phyloP scores from a whole-genome alignment of 2,329 filamentous ascomycete species.

The Curvularia verruculosa region DNA sequence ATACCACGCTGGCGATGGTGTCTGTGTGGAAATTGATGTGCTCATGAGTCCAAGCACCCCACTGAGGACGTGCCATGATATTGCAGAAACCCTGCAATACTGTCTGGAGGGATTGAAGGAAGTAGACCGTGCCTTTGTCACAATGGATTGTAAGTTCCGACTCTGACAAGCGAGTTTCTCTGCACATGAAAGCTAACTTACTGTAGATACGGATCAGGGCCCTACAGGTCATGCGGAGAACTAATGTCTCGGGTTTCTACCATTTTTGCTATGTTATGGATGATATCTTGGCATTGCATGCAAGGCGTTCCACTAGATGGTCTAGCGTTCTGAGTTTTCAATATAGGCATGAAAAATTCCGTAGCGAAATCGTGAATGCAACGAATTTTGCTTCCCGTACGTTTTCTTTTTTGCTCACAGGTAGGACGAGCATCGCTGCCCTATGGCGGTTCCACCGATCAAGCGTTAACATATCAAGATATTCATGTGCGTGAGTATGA shows the following conservation, averaged over 20 bases:
- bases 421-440: too few species aligned
- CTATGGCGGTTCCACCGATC: background rate
- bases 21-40: conserved; percentile 68
- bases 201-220: conserved; percentile 32
- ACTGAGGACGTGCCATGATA: conserved; percentile 62
- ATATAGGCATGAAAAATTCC: background rate
- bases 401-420: background rate
- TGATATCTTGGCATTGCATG: conserved; percentile 3
- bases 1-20: conserved; percentile 67
- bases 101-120: conserved; percentile 62
- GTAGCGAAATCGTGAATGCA: background rate
- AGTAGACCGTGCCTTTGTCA: conserved; percentile 61
- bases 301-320: conserved; percentile 8
- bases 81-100: conserved; percentile 69
- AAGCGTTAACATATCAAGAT: background rate
- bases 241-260: background rate
- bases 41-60: conserved; percentile 61
- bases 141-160: conserved; percentile 54
- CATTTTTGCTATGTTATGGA: background rate
- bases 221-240: conserved; percentile 30
- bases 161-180: background rate
- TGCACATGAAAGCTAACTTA: conserved; percentile 10
- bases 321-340: background rate
- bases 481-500: too few species aligned
- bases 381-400: background rate